phyloP scores from a whole-genome alignment of 148 eudicot genomes.

The Persicaria maculosa region DNA sequence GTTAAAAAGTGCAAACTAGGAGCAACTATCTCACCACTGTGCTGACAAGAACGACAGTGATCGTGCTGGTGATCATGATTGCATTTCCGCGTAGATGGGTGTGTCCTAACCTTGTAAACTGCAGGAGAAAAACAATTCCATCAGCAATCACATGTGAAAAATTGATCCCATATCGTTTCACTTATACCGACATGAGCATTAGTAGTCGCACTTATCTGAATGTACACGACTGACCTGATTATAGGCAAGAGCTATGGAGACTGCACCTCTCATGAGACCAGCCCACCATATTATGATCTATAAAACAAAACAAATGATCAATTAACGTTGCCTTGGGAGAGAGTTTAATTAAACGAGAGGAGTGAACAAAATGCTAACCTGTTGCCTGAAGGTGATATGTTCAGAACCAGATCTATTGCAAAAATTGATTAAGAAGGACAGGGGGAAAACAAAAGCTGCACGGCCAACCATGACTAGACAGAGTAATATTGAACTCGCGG shows the following conservation, averaged over 20 bases:
- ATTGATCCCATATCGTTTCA: neutral
- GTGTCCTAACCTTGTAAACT: slow-evolving; percentile 73
- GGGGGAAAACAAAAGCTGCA: slow-evolving; percentile 82
- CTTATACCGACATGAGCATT: neutral
- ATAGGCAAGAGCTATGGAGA: slow-evolving; percentile 95
- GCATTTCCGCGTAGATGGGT: slow-evolving; percentile 60
- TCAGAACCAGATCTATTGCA: slow-evolving; percentile 39
- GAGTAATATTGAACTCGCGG: slow-evolving; percentile 60
- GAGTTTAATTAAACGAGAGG: neutral
- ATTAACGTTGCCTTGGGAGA: neutral
- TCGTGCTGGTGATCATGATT: slow-evolving; percentile 76
- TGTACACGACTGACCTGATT: slow-evolving; percentile 50
- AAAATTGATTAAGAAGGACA: slow-evolving; percentile 63
- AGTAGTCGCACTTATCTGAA: neutral
- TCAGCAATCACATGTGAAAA: neutral
- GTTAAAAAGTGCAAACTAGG: neutral
- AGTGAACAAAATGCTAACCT: slow-evolving; percentile 31
- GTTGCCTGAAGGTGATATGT: slow-evolving; percentile 52
- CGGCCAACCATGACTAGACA: slow-evolving; percentile 75
- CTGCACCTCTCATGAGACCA: slow-evolving; percentile 97
- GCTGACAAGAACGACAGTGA: slow-evolving; percentile 66
- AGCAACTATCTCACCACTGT: slow-evolving; percentile 37
- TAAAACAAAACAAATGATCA: neutral
- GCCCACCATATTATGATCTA: slow-evolving; percentile 97
- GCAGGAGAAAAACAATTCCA: slow-evolving; percentile 18